phyloP scores from a whole-genome alignment of 768 basidiomycete species.

The Tricholoma terreum region DNA sequence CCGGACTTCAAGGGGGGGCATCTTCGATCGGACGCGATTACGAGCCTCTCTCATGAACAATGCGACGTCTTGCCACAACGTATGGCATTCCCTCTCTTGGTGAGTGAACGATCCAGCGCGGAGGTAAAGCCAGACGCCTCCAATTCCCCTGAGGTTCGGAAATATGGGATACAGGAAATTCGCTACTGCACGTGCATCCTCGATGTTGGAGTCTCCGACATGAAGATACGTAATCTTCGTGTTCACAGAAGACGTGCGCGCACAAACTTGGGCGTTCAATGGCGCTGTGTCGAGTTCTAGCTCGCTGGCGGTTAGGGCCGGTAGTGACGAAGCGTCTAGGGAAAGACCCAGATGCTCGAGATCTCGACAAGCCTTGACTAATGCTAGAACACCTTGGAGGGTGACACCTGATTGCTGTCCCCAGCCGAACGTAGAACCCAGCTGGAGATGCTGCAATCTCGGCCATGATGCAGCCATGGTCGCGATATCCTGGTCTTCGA shows the following conservation, averaged over 20 bases:
- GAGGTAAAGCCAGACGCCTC: slow-evolving; percentile 3
- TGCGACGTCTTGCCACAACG: slow-evolving; percentile 3
- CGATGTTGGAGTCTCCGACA: slow-evolving; percentile 1
- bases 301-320: neutral
- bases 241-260: neutral
- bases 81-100: neutral
- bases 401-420: neutral
- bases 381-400: neutral
- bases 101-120: slow-evolving; percentile 2
- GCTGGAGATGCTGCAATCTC: neutral
- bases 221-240: neutral
- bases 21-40: neutral
- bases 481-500: slow-evolving; percentile 1
- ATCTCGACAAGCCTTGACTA: neutral
- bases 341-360: neutral
- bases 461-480: slow-evolving; percentile 1
- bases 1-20: neutral
- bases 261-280: neutral
- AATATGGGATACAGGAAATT: slow-evolving; percentile 1
- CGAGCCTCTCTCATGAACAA: neutral
- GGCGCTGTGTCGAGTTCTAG: neutral
- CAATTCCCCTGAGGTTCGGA: slow-evolving; percentile 4
- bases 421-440: slow-evolving; percentile 4
- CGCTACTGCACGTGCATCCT: slow-evolving; percentile 1
- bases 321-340: neutral